These are phyloP conservation scores for Fusarium pseudograminearum DNA, from an alignment of 2,329 filamentous ascomycete genomes.

Conservation along the genomic window DNA sequence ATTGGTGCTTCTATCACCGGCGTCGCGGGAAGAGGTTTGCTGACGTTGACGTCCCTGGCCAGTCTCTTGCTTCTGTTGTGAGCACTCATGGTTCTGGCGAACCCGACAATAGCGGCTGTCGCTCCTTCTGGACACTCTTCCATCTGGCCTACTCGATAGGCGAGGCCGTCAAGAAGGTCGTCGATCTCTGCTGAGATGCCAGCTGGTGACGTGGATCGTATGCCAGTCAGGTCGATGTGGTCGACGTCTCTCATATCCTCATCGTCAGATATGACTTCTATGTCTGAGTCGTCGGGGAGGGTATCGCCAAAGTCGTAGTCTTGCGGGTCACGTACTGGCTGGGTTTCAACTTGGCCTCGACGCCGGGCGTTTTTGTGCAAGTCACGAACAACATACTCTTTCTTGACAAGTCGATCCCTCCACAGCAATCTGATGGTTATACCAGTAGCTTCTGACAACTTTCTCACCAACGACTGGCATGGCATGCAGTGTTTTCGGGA, in stretches of 20 bases:
- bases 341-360: background rate
- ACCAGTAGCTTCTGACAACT: slow-evolving; percentile 47
- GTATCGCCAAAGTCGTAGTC: slow-evolving; percentile 44
- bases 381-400: slow-evolving; percentile 40
- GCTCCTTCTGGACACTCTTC: slow-evolving; percentile 45
- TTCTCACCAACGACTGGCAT: slow-evolving; percentile 46
- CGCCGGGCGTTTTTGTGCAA: background rate
- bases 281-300: slow-evolving; percentile 23
- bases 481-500: slow-evolving; percentile 51
- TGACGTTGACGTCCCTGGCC: slow-evolving; percentile 16
- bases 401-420: slow-evolving; percentile 47
- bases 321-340: slow-evolving; percentile 29
- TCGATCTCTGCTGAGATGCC: slow-evolving; percentile 23
- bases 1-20: slow-evolving; percentile 45
- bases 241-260: slow-evolving; percentile 15
- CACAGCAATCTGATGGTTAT: slow-evolving; percentile 46
- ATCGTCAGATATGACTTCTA: slow-evolving; percentile 30
- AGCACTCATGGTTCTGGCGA: slow-evolving; percentile 32
- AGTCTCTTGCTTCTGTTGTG: slow-evolving; percentile 9
- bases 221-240: slow-evolving; percentile 38
- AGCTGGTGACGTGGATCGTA: slow-evolving; percentile 21
- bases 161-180: slow-evolving; percentile 46
- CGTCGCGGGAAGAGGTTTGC: slow-evolving; percentile 51
- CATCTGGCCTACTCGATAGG: slow-evolving; percentile 52
- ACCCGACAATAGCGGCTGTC: slow-evolving; percentile 46